phyloP scores from a whole-genome alignment of 2,329 filamentous ascomycete genomes.

The Fusarium bactridioides region DNA sequence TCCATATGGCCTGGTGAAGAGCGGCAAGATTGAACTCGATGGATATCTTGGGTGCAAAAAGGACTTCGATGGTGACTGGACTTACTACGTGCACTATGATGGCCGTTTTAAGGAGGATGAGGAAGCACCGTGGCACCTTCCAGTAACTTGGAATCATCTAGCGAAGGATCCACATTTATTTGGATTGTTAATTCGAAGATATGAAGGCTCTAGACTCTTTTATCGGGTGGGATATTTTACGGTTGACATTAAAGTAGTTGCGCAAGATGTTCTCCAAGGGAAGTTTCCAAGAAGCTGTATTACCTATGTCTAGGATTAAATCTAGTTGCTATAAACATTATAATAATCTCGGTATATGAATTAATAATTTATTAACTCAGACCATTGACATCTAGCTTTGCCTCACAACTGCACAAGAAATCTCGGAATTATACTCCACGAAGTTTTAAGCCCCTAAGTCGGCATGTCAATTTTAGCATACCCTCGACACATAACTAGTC shows the following conservation, averaged over 20 bases:
- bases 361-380: too few species aligned
- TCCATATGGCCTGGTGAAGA: neutral
- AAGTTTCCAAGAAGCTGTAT: neutral
- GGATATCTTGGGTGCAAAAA: neutral
- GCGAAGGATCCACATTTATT: neutral
- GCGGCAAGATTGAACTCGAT: neutral
- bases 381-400: too few species aligned
- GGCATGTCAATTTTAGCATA: too few species aligned
- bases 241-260: rapidly evolving
- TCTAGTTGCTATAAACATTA: too few species aligned
- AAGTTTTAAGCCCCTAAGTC: too few species aligned
- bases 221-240: neutral
- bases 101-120: neutral
- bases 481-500: too few species aligned
- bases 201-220: neutral
- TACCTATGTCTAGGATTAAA: too few species aligned
- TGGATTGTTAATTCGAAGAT: neutral
- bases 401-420: too few species aligned
- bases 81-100: neutral
- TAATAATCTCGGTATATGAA: too few species aligned
- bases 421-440: too few species aligned
- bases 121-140: neutral
- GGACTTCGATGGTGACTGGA: neutral
- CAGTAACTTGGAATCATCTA: neutral
- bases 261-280: neutral